Percentiles rank a stretch among this genome's conserved stretches.
Evolutionary conservation across 2,329 filamentous ascomycete species (phyloP).

Genomic region (Lachnellula cervina): DNA sequence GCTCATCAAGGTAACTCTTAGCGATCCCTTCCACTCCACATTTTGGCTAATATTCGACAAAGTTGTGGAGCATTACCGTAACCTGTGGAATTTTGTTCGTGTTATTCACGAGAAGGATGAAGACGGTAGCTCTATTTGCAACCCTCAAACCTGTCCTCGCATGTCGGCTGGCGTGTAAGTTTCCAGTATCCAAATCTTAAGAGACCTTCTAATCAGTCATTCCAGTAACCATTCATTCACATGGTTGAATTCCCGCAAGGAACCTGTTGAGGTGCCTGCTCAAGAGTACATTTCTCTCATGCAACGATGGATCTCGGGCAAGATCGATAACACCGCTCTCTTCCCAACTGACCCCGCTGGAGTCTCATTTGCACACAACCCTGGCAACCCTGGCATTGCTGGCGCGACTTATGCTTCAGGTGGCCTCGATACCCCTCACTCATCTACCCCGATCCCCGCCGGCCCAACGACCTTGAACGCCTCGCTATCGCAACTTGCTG

Average conservation of each 20-base stretch:
- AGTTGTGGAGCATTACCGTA: conserved; percentile 91
- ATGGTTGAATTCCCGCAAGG: conserved; percentile 84
- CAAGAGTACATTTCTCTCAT: conserved; percentile 93
- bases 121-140: conserved; percentile 75
- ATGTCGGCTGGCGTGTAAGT: conserved; percentile 94
- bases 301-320: conserved; percentile 95
- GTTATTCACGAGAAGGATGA: conserved; percentile 84
- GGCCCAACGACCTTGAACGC: conserved; percentile 40
- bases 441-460: conserved; percentile 33
- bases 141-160: conserved; percentile 74
- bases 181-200: neutral
- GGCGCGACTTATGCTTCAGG: conserved; percentile 51
- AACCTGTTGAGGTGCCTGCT: conserved; percentile 87
- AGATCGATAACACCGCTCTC: conserved; percentile 83
- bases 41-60: conserved; percentile 10
- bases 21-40: neutral
- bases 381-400: conserved; percentile 54
- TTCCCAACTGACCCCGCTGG: conserved; percentile 82
- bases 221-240: conserved; percentile 85
- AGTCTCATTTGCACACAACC: conserved; percentile 61
- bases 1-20: conserved; percentile 74
- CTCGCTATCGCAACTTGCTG: conserved; percentile 59
- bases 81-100: conserved; percentile 83
- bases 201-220: neutral
- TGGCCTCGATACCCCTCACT: conserved; percentile 41